Evolutionary conservation across 257 asterid genomes (phyloP).

Genomic region (Catharanthus roseus): DNA sequence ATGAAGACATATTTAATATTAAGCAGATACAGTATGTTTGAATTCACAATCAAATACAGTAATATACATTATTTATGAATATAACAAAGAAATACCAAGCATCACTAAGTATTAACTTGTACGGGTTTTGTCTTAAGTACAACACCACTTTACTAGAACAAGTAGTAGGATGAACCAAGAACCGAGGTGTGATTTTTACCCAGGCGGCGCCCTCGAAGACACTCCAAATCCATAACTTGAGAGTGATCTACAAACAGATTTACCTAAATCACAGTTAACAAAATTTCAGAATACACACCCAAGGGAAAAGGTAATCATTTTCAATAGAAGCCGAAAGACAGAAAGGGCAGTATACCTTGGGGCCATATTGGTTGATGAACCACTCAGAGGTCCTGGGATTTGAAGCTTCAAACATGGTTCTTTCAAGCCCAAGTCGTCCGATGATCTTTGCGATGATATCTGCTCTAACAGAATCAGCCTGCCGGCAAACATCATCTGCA

Average conservation of each 20-base stretch:
- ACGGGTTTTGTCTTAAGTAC: neutral
- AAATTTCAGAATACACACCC: neutral
- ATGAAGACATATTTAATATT: neutral
- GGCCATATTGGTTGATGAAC: slow-evolving; percentile 87
- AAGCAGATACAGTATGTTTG: neutral
- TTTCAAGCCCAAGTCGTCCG: slow-evolving; percentile 85
- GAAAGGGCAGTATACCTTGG: slow-evolving; percentile 57
- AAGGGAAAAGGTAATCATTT: neutral
- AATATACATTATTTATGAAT: neutral
- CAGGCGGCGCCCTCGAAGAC: slow-evolving; percentile 79
- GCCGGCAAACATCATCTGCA: slow-evolving; percentile 71
- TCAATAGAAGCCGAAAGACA: neutral
- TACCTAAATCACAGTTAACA: slow-evolving; percentile 42
- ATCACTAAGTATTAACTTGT: neutral
- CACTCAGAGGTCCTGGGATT: slow-evolving; percentile 72
- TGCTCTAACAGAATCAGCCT: slow-evolving; percentile 65
- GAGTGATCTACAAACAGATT: slow-evolving; percentile 90
- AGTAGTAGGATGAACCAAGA: slow-evolving; percentile 66
- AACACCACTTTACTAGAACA: slow-evolving; percentile 12
- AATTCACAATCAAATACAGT: neutral
- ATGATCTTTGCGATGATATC: slow-evolving; percentile 76
- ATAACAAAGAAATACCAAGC: neutral
- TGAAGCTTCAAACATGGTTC: slow-evolving; percentile 93
- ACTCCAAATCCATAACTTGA: slow-evolving; percentile 88
- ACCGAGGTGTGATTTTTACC: slow-evolving; percentile 72